Evolutionary conservation across 176 grass and related monocot genomes (phyloP).

Genomic region (barley (Hordeum vulgare)): DNA sequence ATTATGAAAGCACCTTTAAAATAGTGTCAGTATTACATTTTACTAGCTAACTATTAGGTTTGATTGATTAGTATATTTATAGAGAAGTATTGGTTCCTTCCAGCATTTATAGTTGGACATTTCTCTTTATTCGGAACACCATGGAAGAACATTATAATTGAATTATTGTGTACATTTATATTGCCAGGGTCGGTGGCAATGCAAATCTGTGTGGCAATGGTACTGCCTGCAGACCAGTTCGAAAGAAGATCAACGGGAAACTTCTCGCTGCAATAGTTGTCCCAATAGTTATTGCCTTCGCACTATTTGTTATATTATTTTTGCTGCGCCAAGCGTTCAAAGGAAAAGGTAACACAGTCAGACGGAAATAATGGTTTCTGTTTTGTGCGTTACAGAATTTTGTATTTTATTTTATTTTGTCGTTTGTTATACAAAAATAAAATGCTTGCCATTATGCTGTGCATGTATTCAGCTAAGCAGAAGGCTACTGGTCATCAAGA

Average conservation of each 20-base stretch:
- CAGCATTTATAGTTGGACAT: background rate
- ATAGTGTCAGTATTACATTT: background rate
- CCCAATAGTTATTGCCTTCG: background rate
- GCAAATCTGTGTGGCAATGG: constrained; percentile 16
- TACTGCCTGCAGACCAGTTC: constrained; percentile 3
- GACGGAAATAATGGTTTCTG: background rate
- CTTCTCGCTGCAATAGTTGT: constrained; percentile 13
- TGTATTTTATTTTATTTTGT: background rate
- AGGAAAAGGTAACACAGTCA: constrained; percentile 17
- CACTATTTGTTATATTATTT: background rate
- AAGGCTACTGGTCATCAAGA: background rate
- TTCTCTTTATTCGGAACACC: background rate
- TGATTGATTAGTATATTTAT: background rate
- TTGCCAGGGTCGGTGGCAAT: constrained; percentile 29
- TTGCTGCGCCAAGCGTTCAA: background rate
- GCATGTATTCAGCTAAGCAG: constrained; percentile 2
- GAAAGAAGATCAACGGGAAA: constrained; percentile 3
- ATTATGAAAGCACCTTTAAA: no score
- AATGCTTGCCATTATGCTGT: background rate
- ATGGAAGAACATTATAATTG: constrained; percentile 6
- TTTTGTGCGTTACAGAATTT: background rate
- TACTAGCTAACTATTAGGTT: background rate
- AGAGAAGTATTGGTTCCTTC: background rate
- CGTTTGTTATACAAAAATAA: background rate
- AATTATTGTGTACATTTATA: background rate